Evolutionary conservation across 78 protist genomes (phyloP).

Genomic region (Dictyostelium purpureum): DNA sequence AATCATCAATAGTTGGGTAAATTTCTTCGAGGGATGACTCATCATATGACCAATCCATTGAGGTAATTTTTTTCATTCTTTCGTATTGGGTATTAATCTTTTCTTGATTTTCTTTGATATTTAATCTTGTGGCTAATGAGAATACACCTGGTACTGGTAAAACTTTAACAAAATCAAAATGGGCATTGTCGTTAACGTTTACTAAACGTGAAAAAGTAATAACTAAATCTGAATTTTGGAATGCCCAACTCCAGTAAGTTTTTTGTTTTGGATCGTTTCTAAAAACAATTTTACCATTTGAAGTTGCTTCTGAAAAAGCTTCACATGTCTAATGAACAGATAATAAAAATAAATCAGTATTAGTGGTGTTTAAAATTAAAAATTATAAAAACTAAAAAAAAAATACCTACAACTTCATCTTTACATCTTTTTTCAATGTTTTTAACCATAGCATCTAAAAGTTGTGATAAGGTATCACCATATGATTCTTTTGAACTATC

Average conservation of each 20-base stretch:
- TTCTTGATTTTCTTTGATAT: slow-evolving; percentile 23
- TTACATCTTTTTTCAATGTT: slow-evolving; percentile 38
- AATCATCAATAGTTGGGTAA: slow-evolving; percentile 15
- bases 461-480: slow-evolving; percentile 13
- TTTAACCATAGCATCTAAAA: not conserved
- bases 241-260: slow-evolving; percentile 25
- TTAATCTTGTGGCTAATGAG: slow-evolving; percentile 18
- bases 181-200: not conserved
- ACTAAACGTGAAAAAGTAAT: not conserved
- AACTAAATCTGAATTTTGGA: slow-evolving; percentile 8
- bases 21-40: slow-evolving; percentile 5
- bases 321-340: not conserved
- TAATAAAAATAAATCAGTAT: no score
- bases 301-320: slow-evolving; percentile 41
- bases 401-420: slow-evolving; percentile 5
- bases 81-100: slow-evolving; percentile 9
- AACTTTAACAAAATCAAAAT: slow-evolving; percentile 9
- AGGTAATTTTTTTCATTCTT: slow-evolving; percentile 14
- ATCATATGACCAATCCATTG: slow-evolving; percentile 21
- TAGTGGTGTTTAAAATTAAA: no score
- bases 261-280: slow-evolving; percentile 21
- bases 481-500: not conserved
- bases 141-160: slow-evolving; percentile 61
- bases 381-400: no score
- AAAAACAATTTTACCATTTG: not conserved